Base-by-base conservation (phyloP, 1,284 basidiomycete species). In the Uromyces viciae-fabae region DNA sequence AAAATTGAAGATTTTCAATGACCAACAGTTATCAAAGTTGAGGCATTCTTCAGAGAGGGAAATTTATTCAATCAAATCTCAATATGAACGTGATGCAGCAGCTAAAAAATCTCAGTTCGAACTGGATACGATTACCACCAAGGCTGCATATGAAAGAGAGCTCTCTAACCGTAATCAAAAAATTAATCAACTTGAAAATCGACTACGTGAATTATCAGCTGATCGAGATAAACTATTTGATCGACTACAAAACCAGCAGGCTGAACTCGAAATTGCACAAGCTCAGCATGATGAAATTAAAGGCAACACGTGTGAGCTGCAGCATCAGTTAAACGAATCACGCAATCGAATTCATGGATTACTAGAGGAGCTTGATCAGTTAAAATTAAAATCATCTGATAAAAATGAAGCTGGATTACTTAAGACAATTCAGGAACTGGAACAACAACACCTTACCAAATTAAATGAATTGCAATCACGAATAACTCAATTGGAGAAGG, bases 11-110 rank as follows among this genome's bases (percentile, higher is more conserved):
- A 74, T 74, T 28, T 43, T 17, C 9, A 56, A 80, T 14, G 69
- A 80, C 31, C 78, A 80, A 28, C 78, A 80, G 42, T 33, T 80
- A 11, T 72, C 78, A 0, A 80, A 80, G 36, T 33, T 80, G 58
- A 43, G 78, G 40, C 68, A 80, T 60, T 80, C 78, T 5, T 80
- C 58, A 31, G 78, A 80, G 49, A 38, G 78, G 28, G 78, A 80
- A 46, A 80, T 40, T 60, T 56, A 72, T 46, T 74, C 68, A 2
- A 72, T 80, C 38, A 54, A 38, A 22, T 49, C 40, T 64, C 69
- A 73, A 49, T 74, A 49, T 19, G 78, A 80, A 72, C 52, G 71
- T 31, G 78, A 80, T 28, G 14, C 58, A 40, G 40, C 56, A 11
- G 52, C 68, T 8, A 74, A 64, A 25, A 80, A 80, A 62, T 80